Percentiles rank a stretch among this genome's conserved stretches.
Conservation (phyloP, 2,329 filamentous ascomycete genomes). For the Phialophora macrospora region DNA sequence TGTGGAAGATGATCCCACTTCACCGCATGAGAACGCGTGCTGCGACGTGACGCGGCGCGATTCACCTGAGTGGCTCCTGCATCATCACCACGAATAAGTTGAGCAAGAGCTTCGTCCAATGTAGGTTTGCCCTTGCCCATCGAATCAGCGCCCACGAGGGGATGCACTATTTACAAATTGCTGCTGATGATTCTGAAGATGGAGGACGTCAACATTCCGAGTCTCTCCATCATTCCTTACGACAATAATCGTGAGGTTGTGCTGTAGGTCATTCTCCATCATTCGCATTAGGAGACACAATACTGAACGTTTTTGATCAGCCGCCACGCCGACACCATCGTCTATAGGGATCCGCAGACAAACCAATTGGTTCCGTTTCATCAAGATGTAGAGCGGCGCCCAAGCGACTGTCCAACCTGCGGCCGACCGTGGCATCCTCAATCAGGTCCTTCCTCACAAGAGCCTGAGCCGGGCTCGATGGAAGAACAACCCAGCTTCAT, state of each 20-base stretch:
- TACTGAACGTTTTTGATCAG: conserved; percentile 54
- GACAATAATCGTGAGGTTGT: conserved; percentile 52
- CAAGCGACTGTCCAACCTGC: conserved; percentile 83
- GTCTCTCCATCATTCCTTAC: conserved; percentile 39
- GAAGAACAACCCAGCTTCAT: conserved; percentile 69
- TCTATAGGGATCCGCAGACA: conserved; percentile 85
- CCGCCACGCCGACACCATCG: conserved; percentile 88
- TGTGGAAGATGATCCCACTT: conserved; percentile 10
- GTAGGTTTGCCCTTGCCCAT: conserved; percentile 15
- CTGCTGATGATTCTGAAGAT: conserved; percentile 25
- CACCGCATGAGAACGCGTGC: background rate
- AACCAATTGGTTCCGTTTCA: conserved; percentile 74
- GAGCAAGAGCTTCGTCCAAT: conserved; percentile 4
- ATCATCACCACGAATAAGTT: background rate
- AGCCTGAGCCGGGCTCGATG: conserved; percentile 42
- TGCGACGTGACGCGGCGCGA: conserved; percentile 8
- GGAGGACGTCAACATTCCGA: conserved; percentile 28
- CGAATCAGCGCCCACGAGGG: background rate
- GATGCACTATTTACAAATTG: background rate
- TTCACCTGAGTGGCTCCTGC: conserved; percentile 10
- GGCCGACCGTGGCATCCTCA: conserved; percentile 70
- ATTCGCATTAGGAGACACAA: background rate
- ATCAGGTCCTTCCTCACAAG: conserved; percentile 43
- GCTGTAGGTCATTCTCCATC: conserved; percentile 45
- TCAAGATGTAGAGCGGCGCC: conserved; percentile 56